phyloP scores from a whole-genome alignment of 768 basidiomycete species.

The Gymnopilus junonius region DNA sequence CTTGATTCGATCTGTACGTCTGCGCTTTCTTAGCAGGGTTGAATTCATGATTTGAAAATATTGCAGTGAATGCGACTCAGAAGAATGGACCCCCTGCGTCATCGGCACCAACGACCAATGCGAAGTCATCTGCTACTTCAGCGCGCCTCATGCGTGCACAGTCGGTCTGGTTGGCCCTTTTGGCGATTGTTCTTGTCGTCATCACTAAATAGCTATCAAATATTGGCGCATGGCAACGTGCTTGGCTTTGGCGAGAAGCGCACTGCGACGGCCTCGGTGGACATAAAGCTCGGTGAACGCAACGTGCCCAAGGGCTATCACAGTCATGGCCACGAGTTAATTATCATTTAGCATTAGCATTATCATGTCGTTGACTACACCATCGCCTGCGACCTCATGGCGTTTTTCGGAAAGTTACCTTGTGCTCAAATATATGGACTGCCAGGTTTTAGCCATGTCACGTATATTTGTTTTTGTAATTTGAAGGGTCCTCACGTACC shows the following conservation, averaged over 20 bases:
- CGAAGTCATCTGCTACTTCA: slow-evolving; percentile 6
- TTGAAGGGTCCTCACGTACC: neutral
- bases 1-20: slow-evolving; percentile 58
- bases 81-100: slow-evolving; percentile 16
- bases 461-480: neutral
- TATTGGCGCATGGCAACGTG: neutral
- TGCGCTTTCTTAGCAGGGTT: neutral
- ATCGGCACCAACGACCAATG: slow-evolving; percentile 1
- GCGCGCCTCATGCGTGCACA: slow-evolving; percentile 6
- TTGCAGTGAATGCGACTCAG: slow-evolving; percentile 28
- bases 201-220: slow-evolving; percentile 6
- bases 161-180: slow-evolving; percentile 12
- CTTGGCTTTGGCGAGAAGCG: slow-evolving; percentile 11
- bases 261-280: slow-evolving; percentile 13
- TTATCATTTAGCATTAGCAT: slow-evolving; percentile 5
- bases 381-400: slow-evolving; percentile 13
- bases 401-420: slow-evolving; percentile 7
- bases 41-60: neutral
- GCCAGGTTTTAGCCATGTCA: slow-evolving; percentile 5
- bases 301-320: neutral
- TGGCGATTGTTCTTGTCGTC: slow-evolving; percentile 5
- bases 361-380: slow-evolving; percentile 1
- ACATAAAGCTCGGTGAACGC: slow-evolving; percentile 4
- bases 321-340: slow-evolving; percentile 1
- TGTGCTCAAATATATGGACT: slow-evolving; percentile 11